phyloP scores from a whole-genome alignment of 768 basidiomycete genomes.

The Auricularia cornea region DNA sequence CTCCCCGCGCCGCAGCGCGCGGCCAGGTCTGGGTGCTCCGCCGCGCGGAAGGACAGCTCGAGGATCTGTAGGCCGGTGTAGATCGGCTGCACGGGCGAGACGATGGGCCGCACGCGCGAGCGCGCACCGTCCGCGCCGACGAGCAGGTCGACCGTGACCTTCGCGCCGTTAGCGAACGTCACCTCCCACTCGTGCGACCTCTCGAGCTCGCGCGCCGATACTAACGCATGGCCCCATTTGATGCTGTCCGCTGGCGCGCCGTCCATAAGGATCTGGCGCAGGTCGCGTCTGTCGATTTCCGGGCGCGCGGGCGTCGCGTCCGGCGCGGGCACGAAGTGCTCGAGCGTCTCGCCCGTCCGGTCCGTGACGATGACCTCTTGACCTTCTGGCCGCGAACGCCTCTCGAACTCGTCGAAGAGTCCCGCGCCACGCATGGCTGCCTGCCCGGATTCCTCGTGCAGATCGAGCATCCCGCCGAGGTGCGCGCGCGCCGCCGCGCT shows the following conservation, averaged over 20 bases:
- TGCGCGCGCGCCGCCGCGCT: conserved; percentile 5
- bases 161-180: neutral
- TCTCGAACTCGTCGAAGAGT: conserved; percentile 15
- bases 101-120: conserved; percentile 28
- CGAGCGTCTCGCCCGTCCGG: neutral
- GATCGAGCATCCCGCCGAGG: conserved; percentile 23
- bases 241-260: too few species aligned
- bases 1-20: conserved; percentile 22
- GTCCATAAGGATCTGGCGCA: too few species aligned
- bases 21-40: conserved; percentile 16
- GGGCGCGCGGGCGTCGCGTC: too few species aligned
- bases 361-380: conserved; percentile 17
- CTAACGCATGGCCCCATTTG: neutral
- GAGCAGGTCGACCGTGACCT: conserved; percentile 13
- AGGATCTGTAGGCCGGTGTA: conserved; percentile 25
- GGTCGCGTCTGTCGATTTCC: too few species aligned
- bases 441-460: conserved; percentile 13
- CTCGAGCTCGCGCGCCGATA: neutral
- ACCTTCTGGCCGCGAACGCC: conserved; percentile 12
- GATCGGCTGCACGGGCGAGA: conserved; percentile 22
- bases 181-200: neutral
- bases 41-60: conserved; percentile 11
- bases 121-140: conserved; percentile 35
- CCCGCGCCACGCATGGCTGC: conserved; percentile 14
- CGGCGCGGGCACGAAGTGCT: too few species aligned